Conservation (phyloP, 2,329 filamentous ascomycete genomes). For the Coniochaeta hoffmannii region DNA sequence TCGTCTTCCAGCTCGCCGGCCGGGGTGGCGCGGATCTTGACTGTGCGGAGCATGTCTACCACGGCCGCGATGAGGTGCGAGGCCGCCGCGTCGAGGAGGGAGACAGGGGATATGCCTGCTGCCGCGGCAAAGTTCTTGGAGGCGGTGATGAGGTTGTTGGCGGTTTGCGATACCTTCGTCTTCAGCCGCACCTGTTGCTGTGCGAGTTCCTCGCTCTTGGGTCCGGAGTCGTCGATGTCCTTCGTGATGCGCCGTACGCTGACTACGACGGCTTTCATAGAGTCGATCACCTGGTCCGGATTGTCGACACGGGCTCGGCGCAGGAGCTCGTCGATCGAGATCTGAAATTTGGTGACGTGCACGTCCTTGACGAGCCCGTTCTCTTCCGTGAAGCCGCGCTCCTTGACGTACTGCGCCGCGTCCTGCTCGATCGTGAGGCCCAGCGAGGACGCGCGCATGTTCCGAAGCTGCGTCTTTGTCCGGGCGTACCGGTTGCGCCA, state of each 20-base stretch:
- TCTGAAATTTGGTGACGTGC: conserved; percentile 90
- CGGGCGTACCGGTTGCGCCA: conserved; percentile 89
- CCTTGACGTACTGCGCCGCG: conserved; percentile 57
- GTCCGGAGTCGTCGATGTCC: conserved; percentile 58
- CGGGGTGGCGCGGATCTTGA: conserved; percentile 75
- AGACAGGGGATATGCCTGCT: conserved; percentile 84
- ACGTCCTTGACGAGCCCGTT: conserved; percentile 82
- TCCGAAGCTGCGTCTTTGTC: conserved; percentile 79
- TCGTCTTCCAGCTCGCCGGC: conserved; percentile 71
- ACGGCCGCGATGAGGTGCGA: conserved; percentile 82
- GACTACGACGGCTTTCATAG: conserved; percentile 80
- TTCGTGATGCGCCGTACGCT: conserved; percentile 78
- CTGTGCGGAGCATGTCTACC: conserved; percentile 74
- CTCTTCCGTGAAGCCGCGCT: conserved; percentile 60
- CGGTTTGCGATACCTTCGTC: conserved; percentile 78
- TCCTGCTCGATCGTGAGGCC: conserved; percentile 65
- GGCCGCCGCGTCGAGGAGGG: conserved; percentile 84
- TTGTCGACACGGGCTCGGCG: conserved; percentile 67
- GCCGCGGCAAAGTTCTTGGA: conserved; percentile 84
- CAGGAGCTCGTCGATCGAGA: conserved; percentile 85
- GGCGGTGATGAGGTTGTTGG: conserved; percentile 92
- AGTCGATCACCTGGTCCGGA: conserved; percentile 67
- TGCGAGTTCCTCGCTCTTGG: conserved; percentile 43
- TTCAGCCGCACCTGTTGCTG: conserved; percentile 65
- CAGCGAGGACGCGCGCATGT: conserved; percentile 71